Base-by-base conservation (phyloP, 495 filamentous ascomycete genomes). In the Lindgomyces ingoldianus region DNA sequence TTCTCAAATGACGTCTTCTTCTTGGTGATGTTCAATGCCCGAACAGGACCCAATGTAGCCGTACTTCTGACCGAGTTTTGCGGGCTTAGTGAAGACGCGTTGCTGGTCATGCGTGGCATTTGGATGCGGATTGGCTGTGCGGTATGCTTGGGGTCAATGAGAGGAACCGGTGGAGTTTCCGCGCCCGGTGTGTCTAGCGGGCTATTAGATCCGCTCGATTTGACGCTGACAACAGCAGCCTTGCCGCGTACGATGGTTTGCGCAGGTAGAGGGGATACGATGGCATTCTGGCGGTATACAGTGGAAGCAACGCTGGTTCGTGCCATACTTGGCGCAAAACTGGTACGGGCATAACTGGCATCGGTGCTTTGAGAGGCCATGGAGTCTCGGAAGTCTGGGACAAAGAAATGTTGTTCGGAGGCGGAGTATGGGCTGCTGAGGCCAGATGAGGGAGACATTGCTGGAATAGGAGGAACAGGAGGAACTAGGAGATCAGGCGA, bases 301-400 rank as follows among this genome's bases (percentile, higher is more conserved):
- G 93, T 96, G 14, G 93, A 96, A 0, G 91, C 93, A 62, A 98
- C 88, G 74, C 88, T 91, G 69, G 84, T 89, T 51, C 91, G 85
- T 18, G 84, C 83, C 41, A 87, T 69, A 61, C 81, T 87, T 30
- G 83, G 81, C 1, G 83, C 78, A 61, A 87, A 80, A 70, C 84
- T 87, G 1, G 73, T 75, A 39, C 78, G 74, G 16, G 85, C 85
- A 69, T 84, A 88, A 24, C 83, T 88, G 27, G 83, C 50, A 87
- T 88, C 77, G 14, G 84, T 84, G 46, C 87, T 75, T 57, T 78
- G 83, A 26, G 87, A 89, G 74, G 87, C 89, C 4, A 90, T 90
- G 10, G 91, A 96, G 75, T 93, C 92, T 61, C 94, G 89, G 42
- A 98, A 80, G 75, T 96, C 91, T 11, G 93, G 92, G 74, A 96